Evolutionary conservation across 345 rosid genomes (phyloP), one percentile per base, ranked within the genome.

Genomic region (Punica granatum): DNA sequence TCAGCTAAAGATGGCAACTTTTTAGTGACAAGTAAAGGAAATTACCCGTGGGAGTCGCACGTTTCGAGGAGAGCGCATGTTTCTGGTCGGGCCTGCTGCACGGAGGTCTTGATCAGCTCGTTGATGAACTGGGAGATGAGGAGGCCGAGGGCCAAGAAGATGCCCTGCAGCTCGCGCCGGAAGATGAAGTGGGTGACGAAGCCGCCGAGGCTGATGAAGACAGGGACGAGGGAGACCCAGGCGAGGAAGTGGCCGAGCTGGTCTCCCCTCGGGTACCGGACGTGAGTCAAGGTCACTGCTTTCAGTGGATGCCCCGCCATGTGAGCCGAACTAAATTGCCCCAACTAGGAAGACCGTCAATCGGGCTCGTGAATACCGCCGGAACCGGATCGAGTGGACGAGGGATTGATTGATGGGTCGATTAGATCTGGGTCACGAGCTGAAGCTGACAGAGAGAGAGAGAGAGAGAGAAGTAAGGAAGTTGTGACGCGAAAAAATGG

Each of bases 261-360:
- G 48, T 94, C 98, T 13, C 96, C 97, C 35, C 77, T 82, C 8
- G 60, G 82, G 83, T 91, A 94, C 2, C 99, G 83, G 58, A 94
- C 96, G 76, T 89, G 96, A 8, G 97, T 89, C n/a, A 86, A 74
- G 0, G 96, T 92, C 42, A 94, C 88, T 54, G 99, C 99, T 66
- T 89, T 89, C 7, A 85, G 76, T 2, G 71, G 62, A 51, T 72
- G 64, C 26, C 63, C 62, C 49, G 67, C 58, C 58, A 51, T 51
- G 43, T 39, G 43, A 6, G 6, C 13, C 13, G 8, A 39, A 39
- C 43, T 39, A 16, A 41, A 41, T 3, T 41, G 44, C 44, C 44
- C 44, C 44, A 16, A 2, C 15, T 9, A 41, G 44, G 14, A 41
- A 41, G 15, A 9, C 44, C 15, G 44, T 16, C 44, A 41, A 41